A percentile compares a stretch with the other conserved stretches of the same genome.
phyloP scores from a whole-genome alignment of 2,329 filamentous ascomycete genomes.

The Knufia petricola region DNA sequence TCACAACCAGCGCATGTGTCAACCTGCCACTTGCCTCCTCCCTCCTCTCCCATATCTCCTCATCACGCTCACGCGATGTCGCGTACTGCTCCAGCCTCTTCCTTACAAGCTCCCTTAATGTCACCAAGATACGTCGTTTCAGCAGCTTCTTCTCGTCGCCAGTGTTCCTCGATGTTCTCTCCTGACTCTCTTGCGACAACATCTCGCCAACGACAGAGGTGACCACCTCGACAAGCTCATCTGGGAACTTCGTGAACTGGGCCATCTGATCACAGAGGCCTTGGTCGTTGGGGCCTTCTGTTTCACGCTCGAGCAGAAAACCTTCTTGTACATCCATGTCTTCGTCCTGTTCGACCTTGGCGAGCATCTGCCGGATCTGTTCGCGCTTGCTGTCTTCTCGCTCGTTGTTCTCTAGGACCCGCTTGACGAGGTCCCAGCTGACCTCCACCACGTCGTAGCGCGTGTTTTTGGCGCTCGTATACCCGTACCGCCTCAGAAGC shows the following conservation, averaged over 20 bases:
- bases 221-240: conserved; percentile 8
- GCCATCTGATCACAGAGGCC: conserved; percentile 1
- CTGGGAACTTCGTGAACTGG: conserved; percentile 5
- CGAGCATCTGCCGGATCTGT: not conserved
- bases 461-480: conserved; percentile 67
- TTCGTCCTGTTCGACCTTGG: conserved; percentile 1
- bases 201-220: not conserved
- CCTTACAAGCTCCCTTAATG: conserved; percentile 22
- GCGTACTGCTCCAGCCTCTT: conserved; percentile 40
- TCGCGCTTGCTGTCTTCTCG: conserved; percentile 26
- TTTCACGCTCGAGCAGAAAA: conserved; percentile 49
- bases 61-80: conserved; percentile 46
- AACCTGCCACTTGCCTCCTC: conserved; percentile 26
- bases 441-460: conserved; percentile 78
- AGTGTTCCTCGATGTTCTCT: not conserved
- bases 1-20: conserved; percentile 57
- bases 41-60: conserved; percentile 41
- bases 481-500: conserved; percentile 74
- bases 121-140: not conserved
- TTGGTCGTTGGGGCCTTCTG: conserved; percentile 12
- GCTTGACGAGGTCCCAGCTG: conserved; percentile 49
- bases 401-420: conserved; percentile 29
- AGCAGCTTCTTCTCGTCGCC: not conserved
- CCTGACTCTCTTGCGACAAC: not conserved
- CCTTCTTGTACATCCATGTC: conserved; percentile 44